Conservation (phyloP, 768 basidiomycete species). For the Boletus tomentosulus region DNA sequence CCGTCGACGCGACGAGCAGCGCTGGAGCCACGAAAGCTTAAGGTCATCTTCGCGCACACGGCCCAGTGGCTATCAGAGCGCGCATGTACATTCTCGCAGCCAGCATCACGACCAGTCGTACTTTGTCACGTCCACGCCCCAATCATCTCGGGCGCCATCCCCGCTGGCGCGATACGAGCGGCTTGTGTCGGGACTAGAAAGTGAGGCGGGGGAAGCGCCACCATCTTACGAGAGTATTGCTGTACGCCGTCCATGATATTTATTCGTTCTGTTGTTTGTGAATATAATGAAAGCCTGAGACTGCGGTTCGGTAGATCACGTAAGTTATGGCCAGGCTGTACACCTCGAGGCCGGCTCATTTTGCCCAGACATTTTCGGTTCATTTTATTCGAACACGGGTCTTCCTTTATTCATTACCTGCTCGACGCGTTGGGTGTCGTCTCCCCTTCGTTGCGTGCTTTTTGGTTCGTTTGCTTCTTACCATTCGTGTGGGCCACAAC, state of each 20-base stretch:
- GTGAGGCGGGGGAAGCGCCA: conserved; percentile 78
- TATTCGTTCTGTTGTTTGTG: not conserved
- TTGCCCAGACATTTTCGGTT: conserved; percentile 15
- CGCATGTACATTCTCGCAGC: not conserved
- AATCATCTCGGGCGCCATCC: conserved; percentile 16
- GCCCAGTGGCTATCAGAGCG: not conserved
- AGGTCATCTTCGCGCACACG: not conserved
- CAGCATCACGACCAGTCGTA: not conserved
- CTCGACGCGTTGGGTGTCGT: not conserved
- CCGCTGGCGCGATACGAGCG: conserved; percentile 62
- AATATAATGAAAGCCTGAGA: no score
- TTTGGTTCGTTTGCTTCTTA: conserved; percentile 11
- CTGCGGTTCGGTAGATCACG: conserved; percentile 29
- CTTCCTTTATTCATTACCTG: conserved; percentile 19
- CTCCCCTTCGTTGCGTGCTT: conserved; percentile 6
- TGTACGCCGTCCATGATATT: not conserved
- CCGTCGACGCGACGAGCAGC: no score
- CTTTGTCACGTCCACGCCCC: not conserved
- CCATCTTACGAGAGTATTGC: conserved; percentile 43
- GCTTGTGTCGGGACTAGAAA: conserved; percentile 83
- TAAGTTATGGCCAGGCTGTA: conserved; percentile 19
- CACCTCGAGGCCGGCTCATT: conserved; percentile 9
- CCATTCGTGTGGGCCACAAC: conserved; percentile 12
- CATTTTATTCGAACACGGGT: conserved; percentile 6
- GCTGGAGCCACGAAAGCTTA: not conserved